Evolutionary conservation across 371 early-diverging fungal species (phyloP).

Genomic region (Mortierella sp.): DNA sequence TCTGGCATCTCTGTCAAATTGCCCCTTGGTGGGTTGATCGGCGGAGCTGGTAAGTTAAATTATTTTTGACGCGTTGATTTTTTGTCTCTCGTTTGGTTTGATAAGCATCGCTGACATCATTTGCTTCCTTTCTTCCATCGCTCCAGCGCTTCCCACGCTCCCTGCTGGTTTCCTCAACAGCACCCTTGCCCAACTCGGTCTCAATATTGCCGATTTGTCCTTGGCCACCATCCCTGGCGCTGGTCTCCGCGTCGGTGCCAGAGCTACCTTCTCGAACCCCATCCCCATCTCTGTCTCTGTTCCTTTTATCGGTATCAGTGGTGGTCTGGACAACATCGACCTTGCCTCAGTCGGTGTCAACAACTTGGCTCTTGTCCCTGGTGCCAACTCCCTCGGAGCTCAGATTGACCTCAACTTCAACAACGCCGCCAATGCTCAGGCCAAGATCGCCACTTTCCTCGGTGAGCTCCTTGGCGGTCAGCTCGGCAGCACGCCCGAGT

Average conservation of each 20-base stretch:
- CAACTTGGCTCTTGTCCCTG: conserved; percentile 41
- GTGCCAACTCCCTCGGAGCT: conserved; percentile 44
- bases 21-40: conserved; percentile 37
- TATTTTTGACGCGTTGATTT: background rate
- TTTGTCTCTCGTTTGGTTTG: background rate
- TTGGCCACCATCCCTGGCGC: conserved; percentile 50
- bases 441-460: conserved; percentile 43
- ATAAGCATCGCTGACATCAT: background rate
- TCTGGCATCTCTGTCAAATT: conserved; percentile 36
- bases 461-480: conserved; percentile 46
- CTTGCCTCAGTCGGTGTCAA: conserved; percentile 42
- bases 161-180: conserved; percentile 28
- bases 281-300: conserved; percentile 53
- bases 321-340: conserved; percentile 49
- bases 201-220: conserved; percentile 38
- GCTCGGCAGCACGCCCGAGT: conserved; percentile 47
- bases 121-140: background rate
- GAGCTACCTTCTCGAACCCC: conserved; percentile 53
- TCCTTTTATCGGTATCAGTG: conserved; percentile 49
- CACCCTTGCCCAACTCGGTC: conserved; percentile 41
- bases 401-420: conserved; percentile 47
- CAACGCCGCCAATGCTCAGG: conserved; percentile 44
- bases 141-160: background rate
- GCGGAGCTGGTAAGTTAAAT: conserved; percentile 33
- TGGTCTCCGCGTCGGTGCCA: conserved; percentile 49